Percentiles rank a stretch among this genome's conserved stretches.
Conservation (phyloP, 441 rosid genomes). For the Eutrema salsugineum region DNA sequence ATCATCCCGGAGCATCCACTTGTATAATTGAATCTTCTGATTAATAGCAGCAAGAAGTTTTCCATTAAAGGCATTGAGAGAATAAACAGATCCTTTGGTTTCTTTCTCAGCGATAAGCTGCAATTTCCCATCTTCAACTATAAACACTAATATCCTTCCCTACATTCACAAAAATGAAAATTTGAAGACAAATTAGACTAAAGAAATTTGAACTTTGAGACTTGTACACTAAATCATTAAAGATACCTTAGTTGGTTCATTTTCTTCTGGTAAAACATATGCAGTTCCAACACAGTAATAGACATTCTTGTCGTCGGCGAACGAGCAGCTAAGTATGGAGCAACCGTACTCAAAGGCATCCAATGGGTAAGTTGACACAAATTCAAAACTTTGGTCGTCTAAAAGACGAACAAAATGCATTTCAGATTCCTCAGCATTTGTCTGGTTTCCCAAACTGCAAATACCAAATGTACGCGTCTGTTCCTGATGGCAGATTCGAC, state of each 20-base stretch:
- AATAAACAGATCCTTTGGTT: slow-evolving; percentile 93
- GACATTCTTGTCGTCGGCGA: slow-evolving; percentile 76
- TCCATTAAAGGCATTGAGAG: slow-evolving; percentile 90
- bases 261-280: slow-evolving; percentile 95
- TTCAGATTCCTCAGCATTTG: slow-evolving; percentile 84
- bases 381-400: slow-evolving; percentile 92
- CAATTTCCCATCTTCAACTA: slow-evolving; percentile 86
- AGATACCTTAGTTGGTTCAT: slow-evolving; percentile 92
- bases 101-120: slow-evolving; percentile 93
- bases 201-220: background rate
- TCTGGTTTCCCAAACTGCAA: slow-evolving; percentile 78
- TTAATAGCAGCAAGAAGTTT: slow-evolving; percentile 93
- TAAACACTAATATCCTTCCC: slow-evolving; percentile 93
- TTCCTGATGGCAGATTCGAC: slow-evolving; percentile 97
- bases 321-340: slow-evolving; percentile 94
- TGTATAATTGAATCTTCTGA: slow-evolving; percentile 92
- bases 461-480: slow-evolving; percentile 92
- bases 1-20: slow-evolving; percentile 98
- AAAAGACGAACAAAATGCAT: slow-evolving; percentile 80
- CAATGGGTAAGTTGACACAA: slow-evolving; percentile 77
- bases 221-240: no score
- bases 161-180: slow-evolving; percentile 22
- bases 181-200: background rate
- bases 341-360: slow-evolving; percentile 91
- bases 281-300: slow-evolving; percentile 98